Percentiles rank a stretch among this genome's conserved stretches.
Evolutionary conservation across 495 filamentous ascomycete species (phyloP).

Genomic region (Penicillium diatomitis): DNA sequence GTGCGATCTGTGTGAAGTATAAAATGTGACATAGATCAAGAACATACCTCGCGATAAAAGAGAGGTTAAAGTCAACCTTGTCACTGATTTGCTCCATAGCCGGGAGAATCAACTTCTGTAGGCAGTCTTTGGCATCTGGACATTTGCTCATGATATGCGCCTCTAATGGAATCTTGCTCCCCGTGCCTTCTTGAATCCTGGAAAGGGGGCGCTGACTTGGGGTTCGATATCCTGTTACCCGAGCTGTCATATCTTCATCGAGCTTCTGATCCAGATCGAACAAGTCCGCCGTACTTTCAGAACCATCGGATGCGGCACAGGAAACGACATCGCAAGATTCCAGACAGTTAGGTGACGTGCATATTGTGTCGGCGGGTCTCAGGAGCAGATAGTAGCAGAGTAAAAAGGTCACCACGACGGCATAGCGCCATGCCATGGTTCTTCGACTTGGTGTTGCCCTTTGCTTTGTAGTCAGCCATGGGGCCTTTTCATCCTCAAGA

Average conservation of each 20-base stretch:
- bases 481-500: too few relatives aligned
- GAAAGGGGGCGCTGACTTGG: background rate
- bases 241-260: background rate
- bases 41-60: conserved; percentile 74
- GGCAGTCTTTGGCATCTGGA: conserved; percentile 74
- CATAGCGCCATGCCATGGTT: conserved; percentile 7
- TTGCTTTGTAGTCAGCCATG: too few relatives aligned
- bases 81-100: conserved; percentile 71
- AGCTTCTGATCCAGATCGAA: background rate
- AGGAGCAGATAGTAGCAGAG: conserved; percentile 15
- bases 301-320: background rate
- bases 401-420: conserved; percentile 12
- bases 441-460: conserved; percentile 2
- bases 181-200: background rate
- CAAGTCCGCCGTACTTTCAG: background rate
- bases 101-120: conserved; percentile 72
- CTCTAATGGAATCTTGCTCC: conserved; percentile 63
- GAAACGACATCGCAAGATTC: background rate
- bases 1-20: too few relatives aligned
- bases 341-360: background rate
- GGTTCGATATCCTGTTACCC: background rate
- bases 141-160: conserved; percentile 95
- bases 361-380: conserved; percentile 1
- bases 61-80: conserved; percentile 85
- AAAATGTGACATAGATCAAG: too few relatives aligned